A percentile compares a stretch with the other conserved stretches of the same genome.
Evolutionary conservation across 2,329 filamentous ascomycete species (phyloP).

Genomic region (Exophiala oligosperma): DNA sequence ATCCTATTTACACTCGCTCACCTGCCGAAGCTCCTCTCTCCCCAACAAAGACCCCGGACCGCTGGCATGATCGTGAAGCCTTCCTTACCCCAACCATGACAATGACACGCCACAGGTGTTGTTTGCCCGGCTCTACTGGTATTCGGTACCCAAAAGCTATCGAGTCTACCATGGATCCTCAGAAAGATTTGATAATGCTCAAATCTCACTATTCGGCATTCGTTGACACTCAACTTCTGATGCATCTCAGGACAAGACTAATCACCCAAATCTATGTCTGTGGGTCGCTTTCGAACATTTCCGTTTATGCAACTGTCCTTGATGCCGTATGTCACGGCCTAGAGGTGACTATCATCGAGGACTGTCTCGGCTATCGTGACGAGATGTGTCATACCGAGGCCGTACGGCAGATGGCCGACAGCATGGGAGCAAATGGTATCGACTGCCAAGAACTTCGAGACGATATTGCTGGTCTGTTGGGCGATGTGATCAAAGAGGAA

Average conservation of each 20-base stretch:
- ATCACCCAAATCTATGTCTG: slow-evolving; percentile 88
- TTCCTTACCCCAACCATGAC: slow-evolving; percentile 34
- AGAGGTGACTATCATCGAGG: slow-evolving; percentile 80
- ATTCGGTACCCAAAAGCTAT: slow-evolving; percentile 53
- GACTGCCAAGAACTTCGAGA: slow-evolving; percentile 61
- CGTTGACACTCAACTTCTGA: slow-evolving; percentile 69
- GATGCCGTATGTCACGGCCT: slow-evolving; percentile 88
- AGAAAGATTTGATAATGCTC: slow-evolving; percentile 54
- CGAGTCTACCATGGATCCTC: slow-evolving; percentile 50
- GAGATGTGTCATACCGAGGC: slow-evolving; percentile 69
- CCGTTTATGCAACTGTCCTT: slow-evolving; percentile 85
- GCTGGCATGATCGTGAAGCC: slow-evolving; percentile 42
- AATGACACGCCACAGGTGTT: slow-evolving; percentile 37
- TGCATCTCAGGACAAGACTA: slow-evolving; percentile 77
- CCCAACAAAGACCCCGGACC: slow-evolving; percentile 9
- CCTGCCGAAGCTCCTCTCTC: slow-evolving; percentile 17
- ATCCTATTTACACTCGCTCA: slow-evolving; percentile 13
- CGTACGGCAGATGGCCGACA: slow-evolving; percentile 68
- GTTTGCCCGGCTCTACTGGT: slow-evolving; percentile 43
- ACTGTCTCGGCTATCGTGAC: slow-evolving; percentile 81
- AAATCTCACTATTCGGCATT: slow-evolving; percentile 92
- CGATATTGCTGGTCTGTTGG: slow-evolving; percentile 44
- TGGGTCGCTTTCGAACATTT: slow-evolving; percentile 82
- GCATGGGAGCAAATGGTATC: slow-evolving; percentile 70
- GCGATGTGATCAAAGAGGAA: slow-evolving; percentile 34